Percentiles rank a stretch among this genome's conserved stretches.
phyloP scores from a whole-genome alignment of 305 asterid genomes.

The Fraxinus albicans region DNA sequence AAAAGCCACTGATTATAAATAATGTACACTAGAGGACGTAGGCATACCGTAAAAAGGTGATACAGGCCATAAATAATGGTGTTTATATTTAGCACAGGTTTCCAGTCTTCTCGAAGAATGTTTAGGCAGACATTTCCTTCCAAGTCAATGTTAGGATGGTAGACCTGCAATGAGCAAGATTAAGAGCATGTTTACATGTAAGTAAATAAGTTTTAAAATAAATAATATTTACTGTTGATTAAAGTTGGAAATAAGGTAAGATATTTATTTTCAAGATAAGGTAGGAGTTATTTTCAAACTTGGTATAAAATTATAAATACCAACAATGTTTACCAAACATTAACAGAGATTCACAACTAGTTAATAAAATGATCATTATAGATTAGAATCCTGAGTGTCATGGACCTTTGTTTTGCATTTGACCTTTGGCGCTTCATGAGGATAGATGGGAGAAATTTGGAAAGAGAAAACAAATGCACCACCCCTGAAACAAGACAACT shows the following conservation, averaged over 20 bases:
- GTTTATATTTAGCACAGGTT: constrained; percentile 90
- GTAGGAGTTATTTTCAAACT: neutral
- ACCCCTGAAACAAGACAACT: constrained; percentile 40
- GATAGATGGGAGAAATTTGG: constrained; percentile 81
- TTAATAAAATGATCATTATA: neutral
- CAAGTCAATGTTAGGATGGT: constrained; percentile 94
- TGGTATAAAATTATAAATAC: neutral
- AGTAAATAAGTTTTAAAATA: neutral
- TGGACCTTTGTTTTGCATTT: constrained; percentile 96
- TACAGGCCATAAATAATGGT: constrained; percentile 76
- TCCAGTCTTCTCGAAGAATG: constrained; percentile 99
- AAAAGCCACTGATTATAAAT: neutral
- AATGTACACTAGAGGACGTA: neutral
- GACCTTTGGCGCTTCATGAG: constrained; percentile 95
- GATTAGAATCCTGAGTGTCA: neutral
- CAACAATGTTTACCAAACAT: neutral
- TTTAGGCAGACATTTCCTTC: constrained; percentile 97
- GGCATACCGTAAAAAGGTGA: constrained; percentile 87
- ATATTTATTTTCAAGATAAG: neutral
- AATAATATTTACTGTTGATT: neutral
- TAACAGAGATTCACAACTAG: neutral
- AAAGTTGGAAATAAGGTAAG: neutral
- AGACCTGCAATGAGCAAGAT: constrained; percentile 52
- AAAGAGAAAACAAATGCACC: constrained; percentile 84
- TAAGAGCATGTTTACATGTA: neutral